phyloP scores from a whole-genome alignment of 148 eudicot species.

The Vaccinium darrowii region DNA sequence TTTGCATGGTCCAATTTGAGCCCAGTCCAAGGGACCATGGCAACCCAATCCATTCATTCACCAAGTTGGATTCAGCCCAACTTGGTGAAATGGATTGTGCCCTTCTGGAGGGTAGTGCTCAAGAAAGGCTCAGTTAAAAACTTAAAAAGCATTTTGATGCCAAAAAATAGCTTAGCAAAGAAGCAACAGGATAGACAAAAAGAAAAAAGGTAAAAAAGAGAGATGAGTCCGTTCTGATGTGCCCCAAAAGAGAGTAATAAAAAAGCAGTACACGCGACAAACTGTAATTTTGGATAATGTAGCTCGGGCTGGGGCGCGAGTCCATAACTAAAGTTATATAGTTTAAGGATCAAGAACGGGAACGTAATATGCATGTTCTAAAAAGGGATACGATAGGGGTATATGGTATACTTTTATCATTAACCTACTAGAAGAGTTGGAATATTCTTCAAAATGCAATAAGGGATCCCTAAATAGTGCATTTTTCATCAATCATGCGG shows the following conservation, averaged over 20 bases:
- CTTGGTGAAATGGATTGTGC: background rate
- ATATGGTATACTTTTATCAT: background rate
- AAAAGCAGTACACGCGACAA: background rate
- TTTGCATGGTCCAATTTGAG: background rate
- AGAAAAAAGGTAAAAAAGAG: background rate
- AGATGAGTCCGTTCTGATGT: background rate
- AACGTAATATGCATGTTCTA: background rate
- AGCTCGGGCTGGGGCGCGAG: background rate
- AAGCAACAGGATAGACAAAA: background rate
- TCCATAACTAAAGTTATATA: background rate
- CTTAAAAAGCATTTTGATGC: background rate
- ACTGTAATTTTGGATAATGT: background rate
- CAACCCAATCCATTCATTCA: background rate
- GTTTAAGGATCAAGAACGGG: background rate
- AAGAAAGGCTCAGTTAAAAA: background rate
- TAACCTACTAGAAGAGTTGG: background rate
- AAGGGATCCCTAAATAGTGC: background rate
- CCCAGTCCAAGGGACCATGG: background rate
- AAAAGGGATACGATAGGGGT: background rate
- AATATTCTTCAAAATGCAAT: background rate
- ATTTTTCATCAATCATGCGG: background rate
- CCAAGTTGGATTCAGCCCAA: background rate
- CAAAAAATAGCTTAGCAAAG: background rate
- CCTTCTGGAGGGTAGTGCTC: background rate
- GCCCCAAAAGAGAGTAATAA: background rate